Evolutionary conservation across 1,284 basidiomycete genomes (phyloP).

Genomic region (Leccinum fuscescens): DNA sequence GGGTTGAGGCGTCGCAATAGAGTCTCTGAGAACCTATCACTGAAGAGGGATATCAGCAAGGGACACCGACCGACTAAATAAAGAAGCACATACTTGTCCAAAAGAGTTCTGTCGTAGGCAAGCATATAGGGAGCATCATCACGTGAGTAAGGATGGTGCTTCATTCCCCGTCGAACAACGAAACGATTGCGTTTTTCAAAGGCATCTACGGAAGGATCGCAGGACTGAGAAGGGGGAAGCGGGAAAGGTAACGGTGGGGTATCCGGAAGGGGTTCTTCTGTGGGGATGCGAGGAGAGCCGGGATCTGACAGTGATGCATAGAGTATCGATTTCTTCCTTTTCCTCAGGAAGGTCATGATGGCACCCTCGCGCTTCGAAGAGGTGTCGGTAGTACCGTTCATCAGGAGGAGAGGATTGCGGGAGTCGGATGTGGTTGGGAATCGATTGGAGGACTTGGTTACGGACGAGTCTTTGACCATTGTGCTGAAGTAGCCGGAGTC

Average conservation of each 20-base stretch:
- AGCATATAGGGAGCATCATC: constrained; percentile 61
- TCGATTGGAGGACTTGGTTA: constrained; percentile 7
- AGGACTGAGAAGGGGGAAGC: not conserved
- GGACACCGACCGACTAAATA: constrained; percentile 5
- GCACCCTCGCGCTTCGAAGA: constrained; percentile 25
- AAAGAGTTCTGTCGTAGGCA: constrained; percentile 52
- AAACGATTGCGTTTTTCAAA: constrained; percentile 38
- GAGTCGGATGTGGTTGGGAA: constrained; percentile 16
- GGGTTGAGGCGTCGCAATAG: constrained; percentile 52
- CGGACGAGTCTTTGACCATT: constrained; percentile 25
- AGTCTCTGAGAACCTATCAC: constrained; percentile 55
- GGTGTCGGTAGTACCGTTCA: constrained; percentile 1
- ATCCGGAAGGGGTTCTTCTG: not conserved
- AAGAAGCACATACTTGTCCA: constrained; percentile 52
- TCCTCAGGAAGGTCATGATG: constrained; percentile 22
- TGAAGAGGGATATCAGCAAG: constrained; percentile 30
- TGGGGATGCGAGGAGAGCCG: constrained; percentile 9
- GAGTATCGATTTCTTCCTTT: constrained; percentile 26
- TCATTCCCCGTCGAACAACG: constrained; percentile 43
- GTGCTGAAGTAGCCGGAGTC: constrained; percentile 32
- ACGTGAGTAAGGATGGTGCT: constrained; percentile 50
- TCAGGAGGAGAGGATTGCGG: constrained; percentile 11
- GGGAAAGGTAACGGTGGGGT: not conserved
- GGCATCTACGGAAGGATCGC: constrained; percentile 17
- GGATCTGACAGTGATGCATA: constrained; percentile 4